Evolutionary conservation across 305 asterid species (phyloP).

Genomic region (Fraxinus greggii): DNA sequence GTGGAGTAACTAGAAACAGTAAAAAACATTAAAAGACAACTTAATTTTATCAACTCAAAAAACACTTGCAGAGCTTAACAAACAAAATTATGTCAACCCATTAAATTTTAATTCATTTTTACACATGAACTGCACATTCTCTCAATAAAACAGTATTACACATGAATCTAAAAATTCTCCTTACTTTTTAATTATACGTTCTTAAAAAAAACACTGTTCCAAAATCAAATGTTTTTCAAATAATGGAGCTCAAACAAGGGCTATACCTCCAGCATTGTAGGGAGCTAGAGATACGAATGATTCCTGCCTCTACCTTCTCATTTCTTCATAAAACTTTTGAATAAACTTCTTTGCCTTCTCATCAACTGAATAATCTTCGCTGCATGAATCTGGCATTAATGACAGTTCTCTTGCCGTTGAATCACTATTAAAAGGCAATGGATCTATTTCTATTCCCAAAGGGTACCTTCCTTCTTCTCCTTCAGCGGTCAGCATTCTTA

Average conservation of each 20-base stretch:
- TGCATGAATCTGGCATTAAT: conserved; percentile 12
- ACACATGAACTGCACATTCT: no score
- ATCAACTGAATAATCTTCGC: conserved; percentile 39
- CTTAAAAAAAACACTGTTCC: no score
- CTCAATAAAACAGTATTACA: no score
- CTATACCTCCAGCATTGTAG: conserved; percentile 1
- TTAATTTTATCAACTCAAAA: not conserved
- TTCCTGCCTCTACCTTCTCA: conserved; percentile 47
- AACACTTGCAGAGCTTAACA: not conserved
- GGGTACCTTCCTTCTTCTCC: conserved; percentile 12
- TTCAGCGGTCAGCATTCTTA: conserved; percentile 21
- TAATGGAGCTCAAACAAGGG: no score
- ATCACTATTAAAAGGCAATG: conserved; percentile 14
- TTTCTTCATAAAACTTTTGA: conserved; percentile 57
- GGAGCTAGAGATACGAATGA: conserved; percentile 21
- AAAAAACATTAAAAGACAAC: no score
- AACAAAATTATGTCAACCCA: no score
- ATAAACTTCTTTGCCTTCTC: conserved; percentile 65
- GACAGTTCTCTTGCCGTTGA: not conserved
- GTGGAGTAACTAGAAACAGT: not conserved
- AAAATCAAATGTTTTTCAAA: no score
- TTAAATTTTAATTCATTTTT: no score
- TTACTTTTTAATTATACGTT: no score
- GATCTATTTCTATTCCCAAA: conserved; percentile 25
- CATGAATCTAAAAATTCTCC: no score